Evolutionary conservation across 345 rosid species (phyloP).

Genomic region (Brassica rapa): DNA sequence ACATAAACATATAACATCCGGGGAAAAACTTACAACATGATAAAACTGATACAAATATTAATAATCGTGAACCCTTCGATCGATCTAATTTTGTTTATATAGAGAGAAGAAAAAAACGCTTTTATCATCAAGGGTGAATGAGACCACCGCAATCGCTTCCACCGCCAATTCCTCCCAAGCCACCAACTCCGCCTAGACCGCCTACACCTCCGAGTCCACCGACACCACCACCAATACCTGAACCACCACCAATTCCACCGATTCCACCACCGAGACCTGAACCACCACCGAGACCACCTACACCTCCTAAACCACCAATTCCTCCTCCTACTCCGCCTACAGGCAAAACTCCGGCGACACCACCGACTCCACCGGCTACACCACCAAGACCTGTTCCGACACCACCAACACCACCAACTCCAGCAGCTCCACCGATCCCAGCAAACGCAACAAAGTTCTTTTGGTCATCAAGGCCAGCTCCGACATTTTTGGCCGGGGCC

Average conservation of each 20-base stretch:
- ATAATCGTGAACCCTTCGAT: constrained; percentile 9
- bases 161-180: constrained; percentile 37
- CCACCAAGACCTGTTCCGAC: constrained; percentile 38
- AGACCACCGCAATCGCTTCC: constrained; percentile 47
- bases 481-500: constrained; percentile 37
- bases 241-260: constrained; percentile 39
- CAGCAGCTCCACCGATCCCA: constrained; percentile 57
- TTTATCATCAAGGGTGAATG: constrained; percentile 26
- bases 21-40: not conserved
- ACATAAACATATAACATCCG: constrained; percentile 8
- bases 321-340: constrained; percentile 40
- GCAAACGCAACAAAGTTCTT: constrained; percentile 54
- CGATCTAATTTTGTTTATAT: not conserved
- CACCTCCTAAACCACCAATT: constrained; percentile 38
- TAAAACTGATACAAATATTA: not conserved
- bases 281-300: constrained; percentile 36
- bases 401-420: constrained; percentile 39
- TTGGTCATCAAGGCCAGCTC: constrained; percentile 61
- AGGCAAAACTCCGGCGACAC: constrained; percentile 25
- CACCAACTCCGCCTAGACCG: constrained; percentile 42
- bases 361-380: constrained; percentile 37
- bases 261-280: constrained; percentile 43
- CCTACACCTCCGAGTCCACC: constrained; percentile 47
- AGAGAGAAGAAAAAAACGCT: not conserved
- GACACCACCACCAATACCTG: constrained; percentile 42